Evolutionary conservation across 2,329 filamentous ascomycete genomes (phyloP), one percentile per base, ranked within the genome.

Genomic region (Paracamarosporium sp.): DNA sequence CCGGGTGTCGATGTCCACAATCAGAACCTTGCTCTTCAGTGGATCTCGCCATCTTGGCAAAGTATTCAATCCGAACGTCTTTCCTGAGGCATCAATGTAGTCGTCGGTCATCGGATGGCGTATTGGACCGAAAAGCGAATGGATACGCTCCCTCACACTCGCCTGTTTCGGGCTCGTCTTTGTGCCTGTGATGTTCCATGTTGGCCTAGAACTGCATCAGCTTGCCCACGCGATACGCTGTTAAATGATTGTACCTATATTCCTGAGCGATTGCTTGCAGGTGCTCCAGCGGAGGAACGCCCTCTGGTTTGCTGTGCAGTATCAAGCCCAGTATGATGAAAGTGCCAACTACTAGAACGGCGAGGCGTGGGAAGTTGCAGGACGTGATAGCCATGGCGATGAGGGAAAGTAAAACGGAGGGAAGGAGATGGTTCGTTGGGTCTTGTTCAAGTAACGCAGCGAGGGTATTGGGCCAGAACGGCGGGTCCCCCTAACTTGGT

Each of bases 1-100:
- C n/a, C 71, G 61, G 7, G 70, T 74, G 51, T 75, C 72, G 38
- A 74, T 68, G 40, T 74, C 71, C 5, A 74, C 55, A 25, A 75
- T 70, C 28, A 73, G 59, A n/a, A 74, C 45, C 17, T 65, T 59
- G 11, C 61, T 67, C 17, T 67, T 66, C 1, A 73, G 47, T 1
- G 69, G 55, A 25, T 64, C 54, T 20, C 53, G 62, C 70, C 71
- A 76, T 52, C 51, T 53, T 43, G 56, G 43, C 11, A 17, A 6
- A 17, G 28, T 8, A 13, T 41, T 36, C 28, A 57, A 28, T 20
- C 31, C 38, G 50, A 50, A 50, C 7, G 28, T 50, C n/a, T 35
- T 55, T 11, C 53, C 53, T 2, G 38, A 50, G 9, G 40, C 28
- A 45, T 55, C 53, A 4, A 31, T 50, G 24, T 55, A 55, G n/a